A percentile compares a stretch with the other conserved stretches of the same genome.
Evolutionary conservation across 2,329 filamentous ascomycete genomes (phyloP).

Genomic region (Neopestalotiopsis clavispora): DNA sequence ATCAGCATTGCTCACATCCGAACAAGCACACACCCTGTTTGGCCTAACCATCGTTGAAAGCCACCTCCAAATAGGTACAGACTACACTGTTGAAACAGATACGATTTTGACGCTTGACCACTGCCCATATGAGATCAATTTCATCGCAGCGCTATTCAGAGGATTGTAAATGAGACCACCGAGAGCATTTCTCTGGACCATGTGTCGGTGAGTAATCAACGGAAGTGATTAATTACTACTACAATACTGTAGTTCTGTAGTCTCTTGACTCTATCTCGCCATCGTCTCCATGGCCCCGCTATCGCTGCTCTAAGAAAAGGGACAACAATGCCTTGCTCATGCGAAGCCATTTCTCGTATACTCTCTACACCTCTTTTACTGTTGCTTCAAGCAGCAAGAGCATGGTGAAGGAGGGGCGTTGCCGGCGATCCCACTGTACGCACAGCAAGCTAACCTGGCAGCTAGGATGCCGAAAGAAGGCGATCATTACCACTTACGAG

Average conservation of each 20-base stretch:
- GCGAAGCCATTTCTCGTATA: too few species aligned
- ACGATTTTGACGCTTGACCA: too few species aligned
- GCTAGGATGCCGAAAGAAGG: constrained; percentile 9
- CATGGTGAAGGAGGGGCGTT: background rate
- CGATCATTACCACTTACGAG: constrained; percentile 8
- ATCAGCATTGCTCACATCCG: background rate
- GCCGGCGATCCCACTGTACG: constrained; percentile 11
- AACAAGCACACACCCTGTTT: background rate
- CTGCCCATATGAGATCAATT: background rate
- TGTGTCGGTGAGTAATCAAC: background rate
- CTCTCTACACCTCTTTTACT: too few species aligned
- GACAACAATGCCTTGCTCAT: background rate
- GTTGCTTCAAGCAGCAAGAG: background rate
- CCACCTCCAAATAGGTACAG: too few species aligned
- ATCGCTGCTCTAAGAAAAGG: background rate
- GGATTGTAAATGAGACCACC: background rate
- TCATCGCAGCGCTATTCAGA: background rate
- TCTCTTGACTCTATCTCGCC: constrained; percentile 11
- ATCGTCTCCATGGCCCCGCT: constrained; percentile 2
- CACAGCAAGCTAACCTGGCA: background rate
- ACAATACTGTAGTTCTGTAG: background rate
- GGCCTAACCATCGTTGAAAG: background rate
- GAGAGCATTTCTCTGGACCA: background rate
- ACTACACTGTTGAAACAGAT: too few species aligned
- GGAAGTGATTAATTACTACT: background rate